Percentiles rank a stretch among this genome's conserved stretches.
Evolutionary conservation across 805 yeast genomes (phyloP).

Genomic region (Ogataea haglerorum): DNA sequence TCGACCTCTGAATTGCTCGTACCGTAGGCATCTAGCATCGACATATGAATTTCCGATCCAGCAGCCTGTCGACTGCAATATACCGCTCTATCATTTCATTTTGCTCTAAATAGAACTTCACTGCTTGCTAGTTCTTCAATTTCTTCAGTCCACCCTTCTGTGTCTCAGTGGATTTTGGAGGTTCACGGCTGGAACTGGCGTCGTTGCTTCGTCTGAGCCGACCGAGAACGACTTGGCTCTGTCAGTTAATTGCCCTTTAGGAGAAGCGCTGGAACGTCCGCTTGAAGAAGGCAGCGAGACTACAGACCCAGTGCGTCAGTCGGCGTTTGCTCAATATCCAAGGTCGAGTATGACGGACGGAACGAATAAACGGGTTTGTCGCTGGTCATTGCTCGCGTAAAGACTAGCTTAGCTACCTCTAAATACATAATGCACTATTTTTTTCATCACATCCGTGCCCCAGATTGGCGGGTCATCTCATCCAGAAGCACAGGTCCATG

Average conservation of each 20-base stretch:
- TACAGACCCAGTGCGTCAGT: constrained; percentile 5
- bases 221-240: constrained; percentile 16
- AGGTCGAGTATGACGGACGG: constrained; percentile 3
- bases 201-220: not conserved
- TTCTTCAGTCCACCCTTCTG: constrained; percentile 24
- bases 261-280: constrained; percentile 6
- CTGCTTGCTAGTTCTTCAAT: constrained; percentile 29
- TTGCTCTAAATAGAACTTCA: constrained; percentile 52
- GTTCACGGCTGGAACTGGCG: constrained; percentile 11
- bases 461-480: constrained; percentile 34
- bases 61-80: constrained; percentile 56
- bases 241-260: not conserved
- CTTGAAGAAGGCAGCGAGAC: constrained; percentile 18
- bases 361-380: not conserved
- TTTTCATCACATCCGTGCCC: constrained; percentile 7
- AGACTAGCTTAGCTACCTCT: too few species aligned
- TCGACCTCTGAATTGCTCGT: constrained; percentile 28
- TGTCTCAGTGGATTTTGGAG: constrained; percentile 19
- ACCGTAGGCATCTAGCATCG: constrained; percentile 61
- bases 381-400: not conserved
- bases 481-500: constrained; percentile 60
- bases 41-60: constrained; percentile 69
- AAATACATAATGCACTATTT: too few species aligned
- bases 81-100: constrained; percentile 57
- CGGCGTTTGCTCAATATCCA: constrained; percentile 5